phyloP scores from a whole-genome alignment of 2,329 filamentous ascomycete species.

The Thelonectria rubi region DNA sequence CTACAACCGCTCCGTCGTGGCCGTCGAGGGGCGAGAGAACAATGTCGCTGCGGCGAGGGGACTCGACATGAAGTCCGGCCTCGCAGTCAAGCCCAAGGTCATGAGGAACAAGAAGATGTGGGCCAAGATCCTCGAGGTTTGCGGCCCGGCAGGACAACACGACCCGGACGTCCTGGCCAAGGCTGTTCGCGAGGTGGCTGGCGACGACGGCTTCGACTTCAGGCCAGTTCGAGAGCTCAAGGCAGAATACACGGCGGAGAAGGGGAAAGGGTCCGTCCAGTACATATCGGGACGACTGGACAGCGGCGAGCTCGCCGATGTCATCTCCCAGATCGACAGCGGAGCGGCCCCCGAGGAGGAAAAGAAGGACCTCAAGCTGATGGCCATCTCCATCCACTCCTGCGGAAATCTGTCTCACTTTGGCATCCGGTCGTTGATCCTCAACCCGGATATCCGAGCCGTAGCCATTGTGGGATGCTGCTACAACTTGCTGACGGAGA shows the following conservation, averaged over 20 bases:
- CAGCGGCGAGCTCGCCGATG: constrained; percentile 74
- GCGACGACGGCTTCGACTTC: constrained; percentile 52
- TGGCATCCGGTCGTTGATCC: constrained; percentile 83
- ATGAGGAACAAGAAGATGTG: constrained; percentile 87
- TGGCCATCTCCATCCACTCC: constrained; percentile 95
- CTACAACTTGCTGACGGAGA: constrained; percentile 95
- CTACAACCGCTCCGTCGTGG: constrained; percentile 87
- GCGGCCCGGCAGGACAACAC: constrained; percentile 45
- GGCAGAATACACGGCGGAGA: constrained; percentile 62
- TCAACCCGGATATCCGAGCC: constrained; percentile 86
- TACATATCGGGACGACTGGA: constrained; percentile 80
- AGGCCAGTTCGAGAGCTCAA: constrained; percentile 59
- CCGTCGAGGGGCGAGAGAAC: constrained; percentile 85
- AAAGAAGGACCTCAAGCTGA: constrained; percentile 62
- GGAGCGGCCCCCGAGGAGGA: constrained; percentile 31
- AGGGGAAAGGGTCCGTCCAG: constrained; percentile 75
- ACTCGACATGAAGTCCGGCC: constrained; percentile 83
- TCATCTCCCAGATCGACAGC: constrained; percentile 68
- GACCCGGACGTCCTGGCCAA: constrained; percentile 52
- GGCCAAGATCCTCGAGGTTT: constrained; percentile 58
- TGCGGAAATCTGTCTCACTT: constrained; percentile 98
- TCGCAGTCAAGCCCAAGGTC: constrained; percentile 76
- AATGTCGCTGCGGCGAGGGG: constrained; percentile 87
- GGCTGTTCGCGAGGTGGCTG: constrained; percentile 48
- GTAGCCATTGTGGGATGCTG: constrained; percentile 97